These are phyloP conservation scores for Phaeosphaeriaceae sp. DNA, from an alignment of 2,329 filamentous ascomycete species.

Conservation along the genomic window DNA sequence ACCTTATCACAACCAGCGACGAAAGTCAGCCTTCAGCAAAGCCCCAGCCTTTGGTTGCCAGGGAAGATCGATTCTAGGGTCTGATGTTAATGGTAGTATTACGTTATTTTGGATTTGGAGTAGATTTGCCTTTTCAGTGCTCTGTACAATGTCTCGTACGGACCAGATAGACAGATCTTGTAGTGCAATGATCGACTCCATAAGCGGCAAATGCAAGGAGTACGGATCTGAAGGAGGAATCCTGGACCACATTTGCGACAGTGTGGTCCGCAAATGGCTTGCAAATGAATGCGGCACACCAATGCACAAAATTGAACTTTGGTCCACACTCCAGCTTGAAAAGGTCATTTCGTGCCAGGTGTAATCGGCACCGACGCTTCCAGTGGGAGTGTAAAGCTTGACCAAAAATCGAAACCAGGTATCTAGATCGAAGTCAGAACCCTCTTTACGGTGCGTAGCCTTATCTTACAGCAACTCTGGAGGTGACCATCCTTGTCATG, in stretches of 20 bases:
- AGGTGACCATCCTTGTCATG: slow-evolving; percentile 5
- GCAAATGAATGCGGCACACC: slow-evolving; percentile 10
- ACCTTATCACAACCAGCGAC: no score
- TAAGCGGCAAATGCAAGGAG: slow-evolving; percentile 16
- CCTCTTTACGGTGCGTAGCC: slow-evolving; percentile 4
- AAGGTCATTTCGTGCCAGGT: slow-evolving; percentile 28
- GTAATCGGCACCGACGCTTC: slow-evolving; percentile 4
- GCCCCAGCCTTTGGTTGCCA: no score
- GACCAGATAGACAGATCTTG: slow-evolving; percentile 23
- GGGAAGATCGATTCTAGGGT: no score
- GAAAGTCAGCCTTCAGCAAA: no score
- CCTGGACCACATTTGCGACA: slow-evolving; percentile 4
- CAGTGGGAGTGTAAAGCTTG: no score
- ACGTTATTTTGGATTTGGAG: no score
- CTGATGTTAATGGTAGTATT: no score
- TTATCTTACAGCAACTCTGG: no score
- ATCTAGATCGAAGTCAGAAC: neutral
- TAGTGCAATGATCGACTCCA: slow-evolving; percentile 18
- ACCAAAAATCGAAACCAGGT: slow-evolving; percentile 21
- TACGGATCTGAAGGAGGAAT: slow-evolving; percentile 10
- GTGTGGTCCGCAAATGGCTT: slow-evolving; percentile 2
- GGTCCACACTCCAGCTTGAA: slow-evolving; percentile 8
- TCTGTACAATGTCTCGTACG: slow-evolving; percentile 19
- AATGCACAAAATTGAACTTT: slow-evolving; percentile 15
- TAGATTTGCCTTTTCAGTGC: slow-evolving; percentile 16